Evolutionary conservation across 495 filamentous ascomycete genomes (phyloP).

Genomic region (Xylaria nigripes): DNA sequence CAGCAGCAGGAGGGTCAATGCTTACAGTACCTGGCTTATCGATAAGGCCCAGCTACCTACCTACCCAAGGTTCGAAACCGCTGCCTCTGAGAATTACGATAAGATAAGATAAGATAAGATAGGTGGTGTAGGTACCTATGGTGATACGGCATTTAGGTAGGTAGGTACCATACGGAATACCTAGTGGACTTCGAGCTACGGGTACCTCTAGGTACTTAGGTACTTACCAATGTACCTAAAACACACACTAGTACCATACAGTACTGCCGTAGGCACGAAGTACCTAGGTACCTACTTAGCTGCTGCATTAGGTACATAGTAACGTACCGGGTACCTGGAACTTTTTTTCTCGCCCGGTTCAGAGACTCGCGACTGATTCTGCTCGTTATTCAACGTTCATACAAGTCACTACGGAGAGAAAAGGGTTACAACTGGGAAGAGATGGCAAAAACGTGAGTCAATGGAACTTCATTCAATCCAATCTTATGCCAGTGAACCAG

Average conservation of each 20-base stretch:
- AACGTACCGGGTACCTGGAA: background rate
- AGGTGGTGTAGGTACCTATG: no score
- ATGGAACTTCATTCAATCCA: background rate
- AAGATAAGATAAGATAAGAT: constrained; percentile 1
- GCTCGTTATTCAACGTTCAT: background rate
- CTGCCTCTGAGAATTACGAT: background rate
- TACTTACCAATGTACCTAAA: no score
- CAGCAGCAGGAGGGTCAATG: background rate
- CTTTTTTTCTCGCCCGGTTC: constrained; percentile 2
- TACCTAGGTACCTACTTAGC: no score
- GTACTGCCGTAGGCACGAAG: background rate
- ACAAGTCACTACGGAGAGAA: background rate
- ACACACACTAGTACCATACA: no score
- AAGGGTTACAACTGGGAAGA: background rate
- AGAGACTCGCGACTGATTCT: background rate
- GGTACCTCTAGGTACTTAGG: no score
- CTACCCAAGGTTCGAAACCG: no score
- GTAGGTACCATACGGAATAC: no score
- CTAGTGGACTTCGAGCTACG: no score
- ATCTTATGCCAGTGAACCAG: background rate
- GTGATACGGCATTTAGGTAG: no score
- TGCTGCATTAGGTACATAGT: no score
- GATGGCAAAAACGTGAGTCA: constrained; percentile 26
- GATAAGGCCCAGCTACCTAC: no score
- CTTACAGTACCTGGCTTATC: background rate